These are phyloP conservation scores for Hymenotorrendiella dingleyae DNA, from an alignment of 2,329 filamentous ascomycete species.

Conservation along the genomic window DNA sequence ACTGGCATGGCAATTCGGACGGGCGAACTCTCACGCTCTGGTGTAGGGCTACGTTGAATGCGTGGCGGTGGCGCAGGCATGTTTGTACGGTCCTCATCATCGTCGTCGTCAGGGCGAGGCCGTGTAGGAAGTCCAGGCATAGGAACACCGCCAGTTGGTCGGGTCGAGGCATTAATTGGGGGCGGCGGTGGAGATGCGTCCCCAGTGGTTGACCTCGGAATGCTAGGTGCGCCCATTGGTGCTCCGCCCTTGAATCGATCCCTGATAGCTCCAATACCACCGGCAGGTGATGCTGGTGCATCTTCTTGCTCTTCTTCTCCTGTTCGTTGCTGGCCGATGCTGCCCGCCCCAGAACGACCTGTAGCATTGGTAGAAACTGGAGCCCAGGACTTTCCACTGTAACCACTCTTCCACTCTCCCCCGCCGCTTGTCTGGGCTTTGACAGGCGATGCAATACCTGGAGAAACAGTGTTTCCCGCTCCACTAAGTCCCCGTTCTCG, in stretches of 20 bases:
- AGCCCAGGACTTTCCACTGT: slow-evolving; percentile 84
- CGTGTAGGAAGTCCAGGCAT: slow-evolving; percentile 70
- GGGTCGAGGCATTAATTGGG: slow-evolving; percentile 37
- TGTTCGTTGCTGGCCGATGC: slow-evolving; percentile 53
- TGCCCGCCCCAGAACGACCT: slow-evolving; percentile 52
- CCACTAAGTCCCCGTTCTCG: slow-evolving; percentile 59
- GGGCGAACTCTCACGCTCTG: slow-evolving; percentile 60
- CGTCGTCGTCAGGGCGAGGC: slow-evolving; percentile 40
- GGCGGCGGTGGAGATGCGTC: slow-evolving; percentile 30
- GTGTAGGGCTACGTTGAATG: slow-evolving; percentile 33
- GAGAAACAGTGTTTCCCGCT: slow-evolving; percentile 40
- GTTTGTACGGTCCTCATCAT: slow-evolving; percentile 45
- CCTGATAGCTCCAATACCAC: slow-evolving; percentile 66
- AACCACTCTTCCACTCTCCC: slow-evolving; percentile 83
- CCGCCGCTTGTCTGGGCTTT: slow-evolving; percentile 65
- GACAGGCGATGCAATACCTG: slow-evolving; percentile 46
- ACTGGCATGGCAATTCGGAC: slow-evolving; percentile 85
- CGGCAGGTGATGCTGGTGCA: slow-evolving; percentile 48
- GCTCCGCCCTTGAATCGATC: slow-evolving; percentile 77
- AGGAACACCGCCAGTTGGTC: slow-evolving; percentile 69
- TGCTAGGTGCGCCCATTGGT: slow-evolving; percentile 54
- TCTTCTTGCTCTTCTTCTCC: slow-evolving; percentile 46
- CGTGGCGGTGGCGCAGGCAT: slow-evolving; percentile 37
- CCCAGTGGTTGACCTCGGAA: slow-evolving; percentile 24
- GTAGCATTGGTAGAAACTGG: slow-evolving; percentile 71